Base-by-base conservation (phyloP, 805 yeast genomes). In the Zygosaccharomyces bailii region DNA sequence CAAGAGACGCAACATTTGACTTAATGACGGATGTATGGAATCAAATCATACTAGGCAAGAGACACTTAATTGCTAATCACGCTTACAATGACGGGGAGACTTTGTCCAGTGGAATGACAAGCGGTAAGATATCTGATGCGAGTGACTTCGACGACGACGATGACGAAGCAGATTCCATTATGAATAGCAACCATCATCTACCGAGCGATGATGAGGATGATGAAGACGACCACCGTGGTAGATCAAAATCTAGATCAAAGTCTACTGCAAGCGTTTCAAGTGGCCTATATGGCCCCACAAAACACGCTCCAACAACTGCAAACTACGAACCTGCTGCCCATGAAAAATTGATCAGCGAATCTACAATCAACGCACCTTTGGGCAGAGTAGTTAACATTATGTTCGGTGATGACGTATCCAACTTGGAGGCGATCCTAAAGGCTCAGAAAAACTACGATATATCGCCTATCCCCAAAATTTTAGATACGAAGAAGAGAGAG, bases 401-500 rank as follows among this genome's bases (percentile, higher is more conserved):
- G 18, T 84, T 81, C 63, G 91, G 91, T 6, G 71, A 75, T 32
- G 79, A 82, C 54, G 67, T 72, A 1, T 55, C 72, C 0, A 73
- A 73, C 44, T 60, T 72, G 41, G 69, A 70, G 29, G 57, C 59
- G 6, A 63, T 82, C 11, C 56, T 84, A 32, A 70, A 72, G 40
- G 73, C 71, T n/a, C 88, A 82, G 49, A 82, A 80, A 46, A 86
- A 86, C 53, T 72, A 72, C 35, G 79, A 82, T 34, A 68, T 85
- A 4, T 71, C 81, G 0, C 72, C 74, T 2, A 67, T 77, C 5
- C 67, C 79, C 32, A 65, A 54, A 50, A 39, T 60, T 7, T 75
- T 67, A 44, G 63, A 42, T 51, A 57, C 54, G 11, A 60, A 60
- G 43, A 59, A 64, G 35, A 69, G 95, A 54, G 64, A 66, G 6